Base-by-base conservation (phyloP, 768 basidiomycete genomes). In the Fomitopsis serialis region DNA sequence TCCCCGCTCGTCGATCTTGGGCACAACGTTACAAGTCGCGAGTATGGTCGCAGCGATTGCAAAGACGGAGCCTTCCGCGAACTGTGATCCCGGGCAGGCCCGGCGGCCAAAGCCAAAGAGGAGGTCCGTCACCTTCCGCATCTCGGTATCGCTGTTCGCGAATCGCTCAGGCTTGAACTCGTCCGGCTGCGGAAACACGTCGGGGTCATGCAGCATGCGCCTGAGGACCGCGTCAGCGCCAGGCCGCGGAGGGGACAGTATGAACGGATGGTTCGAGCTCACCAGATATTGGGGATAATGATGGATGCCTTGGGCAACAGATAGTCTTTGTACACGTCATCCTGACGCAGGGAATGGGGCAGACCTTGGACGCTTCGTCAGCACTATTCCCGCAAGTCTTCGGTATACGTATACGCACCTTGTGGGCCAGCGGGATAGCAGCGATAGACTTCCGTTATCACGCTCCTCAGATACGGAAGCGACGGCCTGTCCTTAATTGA, bases 381-480 rank as follows among this genome's bases (percentile, higher is more conserved):
- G 29, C 5, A 11, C 6, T 32, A 11, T 32, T 11, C 5, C 5
- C 11, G 29, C 11, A 5, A 32, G 29, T 6, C 6, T 6, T 32
- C 11, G 29, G 29, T 32, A 32, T 32, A 32, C 29, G 6, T 32
- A 32, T 32, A 32, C 6, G 29, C 29, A 11, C n/a, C n/a, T n/a
- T n/a, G n/a, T n/a, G n/a, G n/a, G n/a, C n/a, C 29, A 32, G 29
- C 5, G 6, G 29, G 29, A 11, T 32, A 71, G 79, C 81, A 84
- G 17, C 82, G 70, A 56, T 72, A 66, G 3, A 70, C 63, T 61
- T 84, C 82, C 8, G 67, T 74, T 53, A 80, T 62, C 32, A 85
- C 52, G 1, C 78, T 77, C 15, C 82, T 71, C 45, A 78, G 72
- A 60, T 78, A 87, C 4, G 81, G 80, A 46, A 87, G 63, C 2